Evolutionary conservation across 495 filamentous ascomycete genomes (phyloP).

Genomic region (Neurospora sp.): DNA sequence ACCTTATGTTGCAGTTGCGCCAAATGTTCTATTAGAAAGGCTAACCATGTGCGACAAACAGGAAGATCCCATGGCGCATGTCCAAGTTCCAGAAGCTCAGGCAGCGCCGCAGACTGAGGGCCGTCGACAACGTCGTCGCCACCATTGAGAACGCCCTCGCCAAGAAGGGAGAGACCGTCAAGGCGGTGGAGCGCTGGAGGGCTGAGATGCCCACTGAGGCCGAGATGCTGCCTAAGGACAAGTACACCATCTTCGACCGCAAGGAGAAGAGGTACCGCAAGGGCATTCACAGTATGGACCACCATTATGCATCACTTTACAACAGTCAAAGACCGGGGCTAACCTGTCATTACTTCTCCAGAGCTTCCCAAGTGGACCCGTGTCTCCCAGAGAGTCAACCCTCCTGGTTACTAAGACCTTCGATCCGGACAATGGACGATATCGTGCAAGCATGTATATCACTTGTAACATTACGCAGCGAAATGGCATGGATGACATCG

Average conservation of each 20-base stretch:
- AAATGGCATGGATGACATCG: conserved; percentile 10
- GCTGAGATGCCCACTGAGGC: conserved; percentile 89
- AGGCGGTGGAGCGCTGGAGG: conserved; percentile 79
- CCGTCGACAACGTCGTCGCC: conserved; percentile 75
- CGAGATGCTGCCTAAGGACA: conserved; percentile 94
- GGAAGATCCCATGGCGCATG: conserved; percentile 98
- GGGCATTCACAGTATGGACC: conserved; percentile 82
- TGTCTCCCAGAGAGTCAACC: conserved; percentile 85
- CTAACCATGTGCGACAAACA: conserved; percentile 21
- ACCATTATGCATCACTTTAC: not conserved
- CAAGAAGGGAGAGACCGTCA: conserved; percentile 57
- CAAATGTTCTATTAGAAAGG: not conserved
- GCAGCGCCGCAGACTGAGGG: conserved; percentile 74
- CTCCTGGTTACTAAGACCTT: conserved; percentile 69
- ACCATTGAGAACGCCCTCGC: conserved; percentile 65
- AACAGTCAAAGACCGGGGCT: conserved; percentile 5
- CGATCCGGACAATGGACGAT: not conserved
- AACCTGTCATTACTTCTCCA: conserved; percentile 24
- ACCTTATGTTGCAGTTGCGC: not conserved
- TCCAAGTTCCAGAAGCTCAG: conserved; percentile 82
- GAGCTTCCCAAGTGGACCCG: conserved; percentile 94
- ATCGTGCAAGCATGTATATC: conserved; percentile 8
- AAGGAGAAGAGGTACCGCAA: conserved; percentile 95
- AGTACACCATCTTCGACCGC: conserved; percentile 95
- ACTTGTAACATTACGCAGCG: conserved; percentile 10